phyloP scores from a whole-genome alignment of 208 protist species.

The Vickermania spadyakhi region DNA sequence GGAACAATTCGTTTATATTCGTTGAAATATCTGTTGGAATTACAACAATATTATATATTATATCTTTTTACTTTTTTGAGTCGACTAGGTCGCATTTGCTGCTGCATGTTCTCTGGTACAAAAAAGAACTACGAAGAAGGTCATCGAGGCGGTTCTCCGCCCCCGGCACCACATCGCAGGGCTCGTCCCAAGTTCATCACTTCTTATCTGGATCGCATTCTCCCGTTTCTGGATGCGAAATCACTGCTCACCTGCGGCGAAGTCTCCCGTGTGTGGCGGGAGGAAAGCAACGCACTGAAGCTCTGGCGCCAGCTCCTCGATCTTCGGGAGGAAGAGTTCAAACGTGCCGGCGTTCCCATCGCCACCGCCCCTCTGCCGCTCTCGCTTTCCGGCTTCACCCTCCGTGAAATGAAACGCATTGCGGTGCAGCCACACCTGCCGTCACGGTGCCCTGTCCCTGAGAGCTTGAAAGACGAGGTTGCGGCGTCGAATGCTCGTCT shows the following conservation, averaged over 20 bases:
- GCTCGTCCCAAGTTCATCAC: conserved; percentile 4
- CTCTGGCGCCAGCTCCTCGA: conserved; percentile 2
- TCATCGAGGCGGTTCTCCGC: not conserved
- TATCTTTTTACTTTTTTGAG: too few species aligned
- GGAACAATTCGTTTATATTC: too few species aligned
- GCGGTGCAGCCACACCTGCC: not conserved
- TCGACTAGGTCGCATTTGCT: too few species aligned
- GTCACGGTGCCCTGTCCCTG: not conserved
- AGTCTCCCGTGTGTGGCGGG: conserved; percentile 3
- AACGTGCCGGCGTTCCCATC: not conserved
- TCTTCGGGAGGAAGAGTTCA: not conserved
- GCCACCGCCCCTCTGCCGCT: not conserved
- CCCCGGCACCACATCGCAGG: conserved; percentile 4
- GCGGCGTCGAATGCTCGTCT: not conserved
- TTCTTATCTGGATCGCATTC: conserved; percentile 1
- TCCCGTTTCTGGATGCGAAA: conserved; percentile 1
- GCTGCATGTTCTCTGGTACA: too few species aligned
- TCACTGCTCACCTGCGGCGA: not conserved
- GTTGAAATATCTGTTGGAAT: too few species aligned
- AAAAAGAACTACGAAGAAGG: too few species aligned
- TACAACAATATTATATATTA: too few species aligned
- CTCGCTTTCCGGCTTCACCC: not conserved
- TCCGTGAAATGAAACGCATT: not conserved
- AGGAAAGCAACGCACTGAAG: not conserved
- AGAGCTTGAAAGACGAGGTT: not conserved